Evolutionary conservation across 2,329 filamentous ascomycete genomes (phyloP).

Genomic region (Colletotrichum orbiculare): DNA sequence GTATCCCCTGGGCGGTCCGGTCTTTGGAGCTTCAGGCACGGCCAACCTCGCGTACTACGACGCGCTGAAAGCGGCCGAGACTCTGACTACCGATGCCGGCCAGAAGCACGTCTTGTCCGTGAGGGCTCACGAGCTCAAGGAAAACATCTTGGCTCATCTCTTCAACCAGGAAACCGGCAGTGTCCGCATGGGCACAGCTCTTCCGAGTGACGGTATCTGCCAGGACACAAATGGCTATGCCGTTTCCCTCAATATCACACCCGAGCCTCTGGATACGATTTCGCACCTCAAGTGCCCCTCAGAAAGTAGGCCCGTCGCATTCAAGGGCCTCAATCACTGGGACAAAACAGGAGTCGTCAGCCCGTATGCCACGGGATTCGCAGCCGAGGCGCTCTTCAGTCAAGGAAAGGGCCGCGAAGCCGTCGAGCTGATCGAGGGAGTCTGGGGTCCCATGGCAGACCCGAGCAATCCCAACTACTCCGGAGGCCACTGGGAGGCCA

Average conservation of each 20-base stretch:
- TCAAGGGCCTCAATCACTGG: slow-evolving; percentile 20
- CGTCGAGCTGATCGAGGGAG: slow-evolving; percentile 5
- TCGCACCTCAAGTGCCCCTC: not conserved
- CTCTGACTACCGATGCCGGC: slow-evolving; percentile 2
- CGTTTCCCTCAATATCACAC: not conserved
- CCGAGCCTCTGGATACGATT: not conserved
- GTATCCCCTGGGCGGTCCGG: slow-evolving; percentile 21
- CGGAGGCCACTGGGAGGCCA: slow-evolving; percentile 28
- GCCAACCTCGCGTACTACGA: slow-evolving; percentile 29
- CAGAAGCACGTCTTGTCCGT: not conserved
- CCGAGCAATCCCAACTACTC: slow-evolving; percentile 15
- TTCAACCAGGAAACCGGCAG: slow-evolving; percentile 12
- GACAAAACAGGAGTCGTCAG: slow-evolving; percentile 11
- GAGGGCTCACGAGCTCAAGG: slow-evolving; percentile 1
- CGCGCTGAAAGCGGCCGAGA: slow-evolving; percentile 8
- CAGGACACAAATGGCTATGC: slow-evolving; percentile 29
- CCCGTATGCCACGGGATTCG: slow-evolving; percentile 27
- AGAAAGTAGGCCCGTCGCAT: not conserved
- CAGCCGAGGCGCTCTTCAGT: slow-evolving; percentile 27
- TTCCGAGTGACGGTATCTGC: slow-evolving; percentile 14
- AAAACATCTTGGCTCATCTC: not conserved
- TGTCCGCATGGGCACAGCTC: slow-evolving; percentile 8
- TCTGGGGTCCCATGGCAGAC: slow-evolving; percentile 28
- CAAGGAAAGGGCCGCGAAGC: slow-evolving; percentile 6
- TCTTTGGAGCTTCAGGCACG: slow-evolving; percentile 16